Evolutionary conservation across 1,284 basidiomycete species (phyloP).

Genomic region (Athelia sp.): DNA sequence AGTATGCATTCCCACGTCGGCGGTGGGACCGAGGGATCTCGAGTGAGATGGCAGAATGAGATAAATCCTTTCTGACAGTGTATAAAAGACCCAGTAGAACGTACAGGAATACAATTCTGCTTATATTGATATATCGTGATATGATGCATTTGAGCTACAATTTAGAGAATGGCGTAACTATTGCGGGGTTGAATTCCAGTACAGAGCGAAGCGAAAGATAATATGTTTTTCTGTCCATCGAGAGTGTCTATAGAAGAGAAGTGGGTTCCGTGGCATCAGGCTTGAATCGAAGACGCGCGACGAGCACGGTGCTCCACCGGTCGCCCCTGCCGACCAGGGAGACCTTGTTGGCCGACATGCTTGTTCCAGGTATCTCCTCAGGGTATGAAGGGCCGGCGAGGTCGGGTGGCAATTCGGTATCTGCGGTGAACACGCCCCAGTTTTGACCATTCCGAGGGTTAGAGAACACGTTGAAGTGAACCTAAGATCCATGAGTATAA

Average conservation of each 20-base stretch:
- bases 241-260: constrained; percentile 27
- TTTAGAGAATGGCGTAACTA: neutral
- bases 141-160: too few relatives aligned
- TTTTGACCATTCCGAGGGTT: constrained; percentile 42
- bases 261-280: constrained; percentile 51
- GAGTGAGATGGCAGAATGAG: too few relatives aligned
- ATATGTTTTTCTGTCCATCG: neutral
- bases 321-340: constrained; percentile 31
- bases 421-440: constrained; percentile 67
- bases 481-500: constrained; percentile 24
- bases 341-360: constrained; percentile 47
- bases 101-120: too few relatives aligned
- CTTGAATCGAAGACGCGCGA: constrained; percentile 52
- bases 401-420: constrained; percentile 35
- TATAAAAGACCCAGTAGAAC: too few relatives aligned
- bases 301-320: constrained; percentile 40
- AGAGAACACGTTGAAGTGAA: constrained; percentile 64
- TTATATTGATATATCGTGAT: too few relatives aligned
- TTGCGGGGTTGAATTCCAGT: neutral
- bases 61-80: too few relatives aligned
- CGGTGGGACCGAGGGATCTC: too few relatives aligned
- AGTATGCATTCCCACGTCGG: too few relatives aligned
- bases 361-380: constrained; percentile 27
- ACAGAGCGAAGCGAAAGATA: neutral
- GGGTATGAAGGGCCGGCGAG: constrained; percentile 33